Evolutionary conservation across 73 alveolate species (phyloP).

Genomic region (Tetrahymena thermophila): DNA sequence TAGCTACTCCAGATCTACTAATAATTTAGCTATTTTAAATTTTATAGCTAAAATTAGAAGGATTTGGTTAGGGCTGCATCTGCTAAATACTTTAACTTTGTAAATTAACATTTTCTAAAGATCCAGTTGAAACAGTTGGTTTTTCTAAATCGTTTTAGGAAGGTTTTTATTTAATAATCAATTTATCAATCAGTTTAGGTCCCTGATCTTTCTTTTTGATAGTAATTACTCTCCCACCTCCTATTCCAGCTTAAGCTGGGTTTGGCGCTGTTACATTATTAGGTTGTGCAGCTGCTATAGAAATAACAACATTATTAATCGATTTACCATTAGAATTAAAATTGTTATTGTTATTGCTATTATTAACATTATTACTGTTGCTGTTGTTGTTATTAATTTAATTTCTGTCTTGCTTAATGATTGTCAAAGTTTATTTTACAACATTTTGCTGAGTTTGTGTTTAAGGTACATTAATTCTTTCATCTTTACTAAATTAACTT

Average conservation of each 20-base stretch:
- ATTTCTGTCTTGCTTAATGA: not conserved
- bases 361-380: not conserved
- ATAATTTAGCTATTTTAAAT: not conserved
- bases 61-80: not conserved
- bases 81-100: not conserved
- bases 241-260: not conserved
- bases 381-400: not conserved
- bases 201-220: not conserved
- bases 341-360: not conserved
- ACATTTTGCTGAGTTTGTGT: not conserved
- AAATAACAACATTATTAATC: not conserved
- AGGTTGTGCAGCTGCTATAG: not conserved
- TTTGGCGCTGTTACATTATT: not conserved
- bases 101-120: not conserved
- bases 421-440: not conserved
- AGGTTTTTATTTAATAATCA: not conserved
- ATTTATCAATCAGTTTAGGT: not conserved
- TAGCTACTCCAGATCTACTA: not conserved
- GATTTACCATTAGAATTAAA: not conserved
- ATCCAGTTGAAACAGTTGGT: not conserved
- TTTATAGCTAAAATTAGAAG: not conserved
- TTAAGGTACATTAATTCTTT: not conserved
- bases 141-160: not conserved
- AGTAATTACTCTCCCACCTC: not conserved
- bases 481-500: not conserved